Conservation (phyloP, 2,329 filamentous ascomycete species). For the Penicillium sp. region DNA sequence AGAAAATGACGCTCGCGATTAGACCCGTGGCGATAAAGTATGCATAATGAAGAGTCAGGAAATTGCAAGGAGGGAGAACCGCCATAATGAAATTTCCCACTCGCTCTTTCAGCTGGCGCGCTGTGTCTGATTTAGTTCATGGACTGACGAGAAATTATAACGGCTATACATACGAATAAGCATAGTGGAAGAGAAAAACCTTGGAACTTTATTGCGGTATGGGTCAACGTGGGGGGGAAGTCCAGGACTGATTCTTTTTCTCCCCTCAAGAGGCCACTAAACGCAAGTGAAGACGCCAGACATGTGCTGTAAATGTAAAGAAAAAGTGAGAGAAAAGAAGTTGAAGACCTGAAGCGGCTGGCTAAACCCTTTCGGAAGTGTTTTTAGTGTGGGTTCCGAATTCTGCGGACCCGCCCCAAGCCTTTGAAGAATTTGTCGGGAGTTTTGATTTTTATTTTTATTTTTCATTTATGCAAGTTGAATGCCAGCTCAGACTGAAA, state of each 20-base stretch:
- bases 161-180: conserved; percentile 11
- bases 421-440: neutral
- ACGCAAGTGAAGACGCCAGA: no score
- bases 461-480: no score
- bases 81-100: conserved; percentile 27
- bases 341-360: no score
- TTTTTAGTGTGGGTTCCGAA: neutral
- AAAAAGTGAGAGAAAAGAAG: neutral
- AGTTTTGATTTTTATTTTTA: no score
- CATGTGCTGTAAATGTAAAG: neutral
- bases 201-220: neutral
- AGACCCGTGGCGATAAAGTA: conserved; percentile 65
- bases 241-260: no score
- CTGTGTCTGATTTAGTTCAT: conserved; percentile 15
- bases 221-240: neutral
- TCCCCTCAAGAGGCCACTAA: no score
- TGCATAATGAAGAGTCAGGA: conserved; percentile 66
- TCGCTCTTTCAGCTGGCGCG: conserved; percentile 20
- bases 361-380: neutral
- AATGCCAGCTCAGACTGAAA: neutral
- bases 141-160: neutral
- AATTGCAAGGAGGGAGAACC: conserved; percentile 53
- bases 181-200: neutral
- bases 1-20: conserved; percentile 63
- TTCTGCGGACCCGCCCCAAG: neutral